These are phyloP conservation scores for Pleurotus citrinopileatus DNA, from an alignment of 768 basidiomycete species.

Conservation along the genomic window DNA sequence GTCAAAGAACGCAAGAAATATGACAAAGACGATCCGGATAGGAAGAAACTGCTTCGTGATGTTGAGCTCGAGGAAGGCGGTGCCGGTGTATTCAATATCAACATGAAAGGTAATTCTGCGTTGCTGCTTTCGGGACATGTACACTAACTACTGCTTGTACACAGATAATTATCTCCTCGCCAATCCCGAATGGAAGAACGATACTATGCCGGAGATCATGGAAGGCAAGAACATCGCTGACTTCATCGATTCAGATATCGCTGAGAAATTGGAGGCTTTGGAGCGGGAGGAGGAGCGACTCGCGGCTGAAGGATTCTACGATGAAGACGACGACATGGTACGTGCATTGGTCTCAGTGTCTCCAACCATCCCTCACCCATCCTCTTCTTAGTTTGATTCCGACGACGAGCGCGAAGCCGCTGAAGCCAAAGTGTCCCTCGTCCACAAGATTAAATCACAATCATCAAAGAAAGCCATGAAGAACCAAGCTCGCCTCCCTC, in stretches of 20 bases:
- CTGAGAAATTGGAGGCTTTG: conserved; percentile 93
- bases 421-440: conserved; percentile 54
- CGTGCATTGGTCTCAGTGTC: conserved; percentile 18
- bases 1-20: conserved; percentile 78
- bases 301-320: conserved; percentile 95
- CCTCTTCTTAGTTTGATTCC: conserved; percentile 44
- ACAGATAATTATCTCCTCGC: conserved; percentile 88
- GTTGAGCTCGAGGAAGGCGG: conserved; percentile 84
- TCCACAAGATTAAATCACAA: conserved; percentile 70
- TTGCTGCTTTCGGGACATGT: neutral
- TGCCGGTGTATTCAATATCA: conserved; percentile 88
- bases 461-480: conserved; percentile 83
- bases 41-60: conserved; percentile 72
- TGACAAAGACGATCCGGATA: conserved; percentile 84
- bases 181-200: conserved; percentile 93
- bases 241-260: conserved; percentile 97
- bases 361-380: neutral
- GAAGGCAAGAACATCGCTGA: conserved; percentile 99
- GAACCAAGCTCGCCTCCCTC: conserved; percentile 77
- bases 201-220: conserved; percentile 97
- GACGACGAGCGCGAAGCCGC: conserved; percentile 83
- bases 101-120: conserved; percentile 72
- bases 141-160: conserved; percentile 7
- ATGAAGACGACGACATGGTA: conserved; percentile 84
- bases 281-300: conserved; percentile 95